Percentiles rank a stretch among this genome's conserved stretches.
Evolutionary conservation across 805 yeast genomes (phyloP).

Genomic region (Metschnikowia cerradonensis): DNA sequence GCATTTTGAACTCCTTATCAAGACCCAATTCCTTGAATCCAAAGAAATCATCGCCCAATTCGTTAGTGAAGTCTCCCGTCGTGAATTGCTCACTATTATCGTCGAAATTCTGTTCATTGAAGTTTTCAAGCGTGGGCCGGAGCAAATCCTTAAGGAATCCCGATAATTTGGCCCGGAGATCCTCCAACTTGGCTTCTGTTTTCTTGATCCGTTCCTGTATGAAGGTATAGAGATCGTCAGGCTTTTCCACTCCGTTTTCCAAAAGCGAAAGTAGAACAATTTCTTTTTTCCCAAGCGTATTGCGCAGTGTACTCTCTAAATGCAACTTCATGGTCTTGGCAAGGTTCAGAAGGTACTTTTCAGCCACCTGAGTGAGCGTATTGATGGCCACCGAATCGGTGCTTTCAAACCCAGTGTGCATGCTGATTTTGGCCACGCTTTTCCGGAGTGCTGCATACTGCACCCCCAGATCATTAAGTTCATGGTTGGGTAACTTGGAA

Average conservation of each 20-base stretch:
- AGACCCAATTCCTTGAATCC: conserved; percentile 93
- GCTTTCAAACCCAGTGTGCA: conserved; percentile 90
- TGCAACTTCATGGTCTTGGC: conserved; percentile 68
- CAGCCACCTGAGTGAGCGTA: conserved; percentile 78
- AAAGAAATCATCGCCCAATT: conserved; percentile 95
- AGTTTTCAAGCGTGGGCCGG: conserved; percentile 73
- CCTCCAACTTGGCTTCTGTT: conserved; percentile 65
- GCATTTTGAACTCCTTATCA: conserved; percentile 84
- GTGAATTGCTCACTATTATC: conserved; percentile 93
- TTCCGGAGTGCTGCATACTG: conserved; percentile 65
- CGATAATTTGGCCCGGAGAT: conserved; percentile 63
- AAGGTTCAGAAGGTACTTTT: conserved; percentile 70
- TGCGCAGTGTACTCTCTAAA: conserved; percentile 56
- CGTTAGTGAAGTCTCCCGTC: conserved; percentile 91
- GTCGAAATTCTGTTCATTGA: conserved; percentile 71
- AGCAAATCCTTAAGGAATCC: conserved; percentile 72
- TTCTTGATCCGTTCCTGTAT: conserved; percentile 67
- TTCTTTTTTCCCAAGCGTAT: conserved; percentile 39
- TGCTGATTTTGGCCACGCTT: conserved; percentile 70
- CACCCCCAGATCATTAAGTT: conserved; percentile 52
- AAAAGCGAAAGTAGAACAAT: conserved; percentile 57
- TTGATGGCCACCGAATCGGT: conserved; percentile 75
- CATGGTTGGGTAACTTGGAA: conserved; percentile 70
- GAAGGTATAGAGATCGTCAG: conserved; percentile 70
- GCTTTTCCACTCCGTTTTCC: conserved; percentile 84